Percentiles rank a stretch among this genome's conserved stretches.
Conservation (phyloP, 192 early-diverging fungal species). For the Gonapodya prolifera region DNA sequence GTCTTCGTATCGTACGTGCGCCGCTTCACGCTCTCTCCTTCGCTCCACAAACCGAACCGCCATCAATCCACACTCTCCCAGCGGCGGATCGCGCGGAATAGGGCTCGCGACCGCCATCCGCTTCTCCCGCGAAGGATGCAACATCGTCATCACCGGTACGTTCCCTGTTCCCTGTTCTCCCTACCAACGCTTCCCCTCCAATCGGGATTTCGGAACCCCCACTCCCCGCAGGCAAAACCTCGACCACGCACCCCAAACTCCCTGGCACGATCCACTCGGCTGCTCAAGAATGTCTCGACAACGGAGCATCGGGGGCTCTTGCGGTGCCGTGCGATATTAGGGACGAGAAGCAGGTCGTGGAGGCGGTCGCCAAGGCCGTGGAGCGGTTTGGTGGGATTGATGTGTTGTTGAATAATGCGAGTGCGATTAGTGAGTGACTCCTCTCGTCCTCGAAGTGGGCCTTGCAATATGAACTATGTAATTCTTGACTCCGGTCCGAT, state of each 20-base stretch:
- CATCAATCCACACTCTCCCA: not conserved
- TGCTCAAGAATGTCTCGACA: conserved; percentile 21
- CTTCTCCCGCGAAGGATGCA: conserved; percentile 53
- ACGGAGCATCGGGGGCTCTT: conserved; percentile 58
- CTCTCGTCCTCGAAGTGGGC: no score
- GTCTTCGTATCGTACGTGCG: no score
- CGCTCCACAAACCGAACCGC: not conserved
- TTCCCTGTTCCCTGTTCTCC: no score
- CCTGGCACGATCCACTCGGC: conserved; percentile 77
- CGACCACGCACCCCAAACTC: conserved; percentile 56
- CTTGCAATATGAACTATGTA: no score
- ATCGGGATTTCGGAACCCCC: no score
- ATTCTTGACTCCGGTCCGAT: conserved; percentile 69
- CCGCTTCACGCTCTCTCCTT: not conserved
- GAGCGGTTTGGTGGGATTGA: conserved; percentile 5
- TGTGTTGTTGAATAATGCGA: no score
- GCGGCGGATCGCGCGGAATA: conserved; percentile 36
- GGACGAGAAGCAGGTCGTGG: conserved; percentile 57
- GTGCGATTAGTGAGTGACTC: no score
- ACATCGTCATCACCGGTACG: conserved; percentile 59
- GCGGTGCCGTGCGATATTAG: conserved; percentile 74
- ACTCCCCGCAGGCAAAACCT: conserved; percentile 75
- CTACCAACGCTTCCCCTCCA: no score
- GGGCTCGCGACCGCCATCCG: conserved; percentile 65
- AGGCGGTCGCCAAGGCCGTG: conserved; percentile 52